These are phyloP conservation scores for Exophiala sp. DNA, from an alignment of 2,329 filamentous ascomycete genomes.

Conservation along the genomic window DNA sequence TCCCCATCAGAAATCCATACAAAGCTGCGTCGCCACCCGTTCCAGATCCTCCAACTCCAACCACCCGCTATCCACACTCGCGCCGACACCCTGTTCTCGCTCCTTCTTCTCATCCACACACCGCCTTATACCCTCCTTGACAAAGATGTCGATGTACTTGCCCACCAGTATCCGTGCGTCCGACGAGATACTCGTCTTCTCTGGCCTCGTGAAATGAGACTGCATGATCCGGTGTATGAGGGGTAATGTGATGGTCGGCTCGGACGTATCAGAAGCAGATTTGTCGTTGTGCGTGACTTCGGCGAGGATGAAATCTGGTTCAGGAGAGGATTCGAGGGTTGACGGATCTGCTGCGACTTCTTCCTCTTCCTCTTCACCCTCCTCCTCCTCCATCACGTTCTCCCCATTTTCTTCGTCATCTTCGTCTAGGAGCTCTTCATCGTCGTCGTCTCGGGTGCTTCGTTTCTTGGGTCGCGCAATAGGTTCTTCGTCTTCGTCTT, in stretches of 20 bases:
- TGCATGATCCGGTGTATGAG: constrained; percentile 74
- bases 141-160: constrained; percentile 88
- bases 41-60: constrained; percentile 81
- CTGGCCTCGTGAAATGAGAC: constrained; percentile 68
- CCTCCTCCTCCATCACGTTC: constrained; percentile 2
- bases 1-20: constrained; percentile 88
- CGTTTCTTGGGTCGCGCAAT: constrained; percentile 4
- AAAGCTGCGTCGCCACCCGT: constrained; percentile 76
- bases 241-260: constrained; percentile 62
- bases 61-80: constrained; percentile 30
- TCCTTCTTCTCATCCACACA: constrained; percentile 65
- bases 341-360: background rate
- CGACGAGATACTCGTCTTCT: constrained; percentile 68
- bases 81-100: constrained; percentile 34
- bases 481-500: background rate
- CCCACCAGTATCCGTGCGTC: constrained; percentile 74
- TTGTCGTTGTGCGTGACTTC: constrained; percentile 37
- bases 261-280: constrained; percentile 21
- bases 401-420: constrained; percentile 2
- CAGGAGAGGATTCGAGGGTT: constrained; percentile 26
- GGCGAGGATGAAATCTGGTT: constrained; percentile 48
- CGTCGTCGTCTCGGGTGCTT: background rate
- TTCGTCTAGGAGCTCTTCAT: background rate
- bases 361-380: constrained; percentile 8
- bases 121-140: constrained; percentile 80